Base-by-base conservation (phyloP, 331 rosid genomes). In the Acacia concinna region DNA sequence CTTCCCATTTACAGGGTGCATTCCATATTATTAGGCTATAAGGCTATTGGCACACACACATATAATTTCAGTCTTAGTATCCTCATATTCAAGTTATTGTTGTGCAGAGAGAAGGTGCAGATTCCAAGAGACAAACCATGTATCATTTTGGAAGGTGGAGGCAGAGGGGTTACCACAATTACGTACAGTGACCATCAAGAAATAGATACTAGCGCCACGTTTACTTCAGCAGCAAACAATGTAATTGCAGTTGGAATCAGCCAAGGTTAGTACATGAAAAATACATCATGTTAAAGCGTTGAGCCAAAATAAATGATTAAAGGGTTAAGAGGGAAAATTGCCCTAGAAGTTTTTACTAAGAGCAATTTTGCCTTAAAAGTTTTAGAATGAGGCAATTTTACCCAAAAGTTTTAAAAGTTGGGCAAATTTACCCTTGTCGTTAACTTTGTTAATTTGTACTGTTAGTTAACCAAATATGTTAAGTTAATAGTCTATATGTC, bases 71-170 rank as follows among this genome's bases (percentile, higher is more conserved):
- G 3, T 44, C 20, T 0, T 0, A 4, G 52, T 4, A 6, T 46
- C 52, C 18, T 46, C 20, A 4, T 46, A 14, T 46, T 46, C n/a
- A 15, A 46, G 15, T 46, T 46, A 6, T 46, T 3, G 5, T 35
- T 63, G 20, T 20, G 46, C 46, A 82, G 85, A 10, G 85, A 82
- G 65, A 51, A 71, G 43, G 75, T 82, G 4, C n/a, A 38, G 4
- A 71, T 82, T 44, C 75, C 85, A 0, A 0, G 0, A 17, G 7
- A 71, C 0, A 82, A 64, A 35, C 65, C 79, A 11, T 82, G 85
- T 52, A 77, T 77, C 32, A 0, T 51, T 4, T 51, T 77, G 35
- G 57, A 77, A 71, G 85, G 82, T 0, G 14, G 17, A 71, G 82
- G 82, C 6, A 64, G 20, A 23, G 10, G 5, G 0, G 18, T 44